These are phyloP conservation scores for Candida ulmi DNA, from an alignment of 805 yeast genomes.

Conservation along the genomic window DNA sequence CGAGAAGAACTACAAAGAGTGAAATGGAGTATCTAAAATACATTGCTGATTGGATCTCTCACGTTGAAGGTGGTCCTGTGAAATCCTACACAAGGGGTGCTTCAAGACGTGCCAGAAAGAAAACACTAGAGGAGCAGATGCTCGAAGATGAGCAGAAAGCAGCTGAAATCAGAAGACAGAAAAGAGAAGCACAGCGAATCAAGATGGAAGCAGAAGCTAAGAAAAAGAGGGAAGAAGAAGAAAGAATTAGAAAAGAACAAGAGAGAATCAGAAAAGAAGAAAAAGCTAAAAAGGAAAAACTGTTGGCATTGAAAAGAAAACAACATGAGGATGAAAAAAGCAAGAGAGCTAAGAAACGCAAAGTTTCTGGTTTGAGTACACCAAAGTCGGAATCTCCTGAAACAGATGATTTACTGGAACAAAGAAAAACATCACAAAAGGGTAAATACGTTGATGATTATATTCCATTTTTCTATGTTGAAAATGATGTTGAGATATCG, in stretches of 20 bases:
- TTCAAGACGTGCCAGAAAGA: not conserved
- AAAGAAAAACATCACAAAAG: not conserved
- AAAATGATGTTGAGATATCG: constrained; percentile 19
- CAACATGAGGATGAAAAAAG: not conserved
- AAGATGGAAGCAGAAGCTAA: constrained; percentile 8
- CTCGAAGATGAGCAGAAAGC: not conserved
- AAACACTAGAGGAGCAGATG: not conserved
- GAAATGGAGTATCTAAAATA: too few species aligned
- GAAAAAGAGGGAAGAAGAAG: constrained; percentile 9
- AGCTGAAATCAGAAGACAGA: constrained; percentile 4
- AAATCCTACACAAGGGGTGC: too few species aligned
- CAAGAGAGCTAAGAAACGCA: not conserved
- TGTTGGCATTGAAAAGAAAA: not conserved
- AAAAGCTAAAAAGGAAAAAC: not conserved
- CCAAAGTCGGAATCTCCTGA: not conserved
- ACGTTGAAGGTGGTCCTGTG: too few species aligned
- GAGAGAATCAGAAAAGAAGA: not conserved
- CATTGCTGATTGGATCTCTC: too few species aligned
- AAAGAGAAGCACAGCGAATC: constrained; percentile 12
- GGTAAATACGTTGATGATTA: constrained; percentile 17
- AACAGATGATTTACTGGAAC: not conserved
- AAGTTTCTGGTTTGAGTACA: not conserved
- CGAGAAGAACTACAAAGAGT: too few species aligned
- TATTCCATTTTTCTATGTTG: constrained; percentile 16
- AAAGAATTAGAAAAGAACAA: not conserved